A percentile compares a stretch with the other conserved stretches of the same genome.
Conservation (phyloP, 805 yeast species). For the Millerago galiae region DNA sequence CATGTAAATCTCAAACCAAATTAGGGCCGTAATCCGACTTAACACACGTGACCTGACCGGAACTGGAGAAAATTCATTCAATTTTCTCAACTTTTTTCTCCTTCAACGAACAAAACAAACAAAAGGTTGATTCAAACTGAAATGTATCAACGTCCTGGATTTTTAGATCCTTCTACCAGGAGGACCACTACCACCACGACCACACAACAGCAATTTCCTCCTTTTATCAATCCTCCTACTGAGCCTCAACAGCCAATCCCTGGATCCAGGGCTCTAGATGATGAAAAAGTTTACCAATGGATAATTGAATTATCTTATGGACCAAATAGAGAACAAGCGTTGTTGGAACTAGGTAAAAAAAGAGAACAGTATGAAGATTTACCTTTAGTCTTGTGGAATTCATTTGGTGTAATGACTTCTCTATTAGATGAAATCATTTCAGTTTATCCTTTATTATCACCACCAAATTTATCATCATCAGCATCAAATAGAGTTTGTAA, state of each 20-base stretch:
- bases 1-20: background rate
- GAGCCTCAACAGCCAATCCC: slow-evolving; percentile 9
- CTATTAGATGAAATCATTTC: slow-evolving; percentile 82
- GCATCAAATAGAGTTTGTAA: slow-evolving; percentile 91
- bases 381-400: slow-evolving; percentile 90
- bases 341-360: slow-evolving; percentile 86
- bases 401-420: slow-evolving; percentile 94
- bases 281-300: slow-evolving; percentile 85
- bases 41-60: too few species aligned
- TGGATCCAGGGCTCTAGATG: slow-evolving; percentile 46
- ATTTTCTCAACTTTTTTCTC: background rate
- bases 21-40: too few species aligned
- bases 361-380: slow-evolving; percentile 92
- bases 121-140: too few species aligned
- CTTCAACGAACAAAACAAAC: background rate
- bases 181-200: slow-evolving; percentile 1
- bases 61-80: too few species aligned
- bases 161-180: slow-evolving; percentile 8
- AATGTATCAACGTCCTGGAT: slow-evolving; percentile 17
- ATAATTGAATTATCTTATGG: slow-evolving; percentile 86
- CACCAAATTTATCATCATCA: slow-evolving; percentile 79
- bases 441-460: slow-evolving; percentile 84
- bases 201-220: background rate
- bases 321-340: slow-evolving; percentile 86
- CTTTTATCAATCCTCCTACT: background rate